Evolutionary conservation across 192 early-diverging fungal species (phyloP).

Genomic region (Podila clonocystis): DNA sequence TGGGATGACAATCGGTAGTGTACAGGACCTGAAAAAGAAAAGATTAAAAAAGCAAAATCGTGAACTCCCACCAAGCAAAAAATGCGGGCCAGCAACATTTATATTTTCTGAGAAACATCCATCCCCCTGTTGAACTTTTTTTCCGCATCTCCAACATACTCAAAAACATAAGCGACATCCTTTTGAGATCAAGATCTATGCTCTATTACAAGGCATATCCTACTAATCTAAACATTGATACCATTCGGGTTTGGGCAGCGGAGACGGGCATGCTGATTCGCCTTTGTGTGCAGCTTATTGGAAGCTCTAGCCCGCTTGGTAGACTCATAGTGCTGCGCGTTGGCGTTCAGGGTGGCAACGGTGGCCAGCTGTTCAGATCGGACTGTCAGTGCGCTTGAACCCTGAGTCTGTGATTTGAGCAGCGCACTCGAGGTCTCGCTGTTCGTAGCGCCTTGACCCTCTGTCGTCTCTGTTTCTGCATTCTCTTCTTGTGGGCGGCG

Average conservation of each 20-base stretch:
- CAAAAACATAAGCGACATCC: too few species aligned
- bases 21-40: too few species aligned
- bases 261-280: slow-evolving; percentile 13
- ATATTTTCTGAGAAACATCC: too few species aligned
- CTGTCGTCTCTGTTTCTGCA: background rate
- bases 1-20: too few species aligned
- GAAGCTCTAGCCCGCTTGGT: slow-evolving; percentile 22
- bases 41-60: too few species aligned
- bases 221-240: slow-evolving; percentile 8
- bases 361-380: slow-evolving; percentile 5
- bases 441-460: background rate
- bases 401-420: slow-evolving; percentile 39
- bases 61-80: too few species aligned
- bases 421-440: slow-evolving; percentile 17
- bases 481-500: slow-evolving; percentile 6
- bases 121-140: too few species aligned
- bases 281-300: background rate
- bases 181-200: background rate
- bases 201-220: background rate
- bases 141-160: too few species aligned
- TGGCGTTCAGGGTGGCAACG: slow-evolving; percentile 4
- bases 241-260: background rate
- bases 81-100: too few species aligned
- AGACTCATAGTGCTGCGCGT: slow-evolving; percentile 23
- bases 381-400: slow-evolving; percentile 14